Evolutionary conservation across 1,284 basidiomycete species (phyloP).

Genomic region (Sporisorium scitamineum): DNA sequence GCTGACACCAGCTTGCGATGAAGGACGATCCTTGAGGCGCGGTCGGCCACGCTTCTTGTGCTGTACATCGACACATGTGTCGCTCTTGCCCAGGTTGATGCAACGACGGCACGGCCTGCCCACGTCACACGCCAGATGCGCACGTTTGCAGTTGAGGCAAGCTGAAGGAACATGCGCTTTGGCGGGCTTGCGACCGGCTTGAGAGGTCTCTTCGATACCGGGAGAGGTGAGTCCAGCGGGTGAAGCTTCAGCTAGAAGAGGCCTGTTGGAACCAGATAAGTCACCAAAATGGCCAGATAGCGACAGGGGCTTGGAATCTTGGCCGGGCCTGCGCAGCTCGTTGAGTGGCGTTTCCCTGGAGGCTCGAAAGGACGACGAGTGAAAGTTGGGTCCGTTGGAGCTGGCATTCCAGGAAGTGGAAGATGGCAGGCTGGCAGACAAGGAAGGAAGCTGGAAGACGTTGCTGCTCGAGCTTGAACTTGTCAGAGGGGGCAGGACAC

Average conservation of each 20-base stretch:
- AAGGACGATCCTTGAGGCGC: conserved; percentile 52
- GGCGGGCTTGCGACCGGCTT: conserved; percentile 44
- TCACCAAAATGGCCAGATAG: conserved; percentile 28
- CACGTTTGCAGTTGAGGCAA: conserved; percentile 61
- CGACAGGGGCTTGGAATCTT: conserved; percentile 25
- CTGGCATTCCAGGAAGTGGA: conserved; percentile 35
- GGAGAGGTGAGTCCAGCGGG: conserved; percentile 24
- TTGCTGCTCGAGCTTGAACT: conserved; percentile 23
- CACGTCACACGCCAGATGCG: conserved; percentile 61
- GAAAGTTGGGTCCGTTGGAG: conserved; percentile 1
- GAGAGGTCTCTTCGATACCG: conserved; percentile 14
- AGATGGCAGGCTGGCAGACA: conserved; percentile 37
- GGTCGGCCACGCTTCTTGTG: conserved; percentile 63
- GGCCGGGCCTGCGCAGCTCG: conserved; percentile 11
- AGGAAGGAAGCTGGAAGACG: conserved; percentile 40
- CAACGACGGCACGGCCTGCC: conserved; percentile 58
- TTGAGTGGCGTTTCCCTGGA: conserved; percentile 11
- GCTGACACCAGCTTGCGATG: conserved; percentile 31
- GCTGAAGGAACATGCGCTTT: conserved; percentile 59
- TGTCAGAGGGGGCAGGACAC: conserved; percentile 32
- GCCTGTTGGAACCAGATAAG: conserved; percentile 5
- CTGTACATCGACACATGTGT: conserved; percentile 62
- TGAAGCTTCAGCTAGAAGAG: neutral
- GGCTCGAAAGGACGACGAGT: conserved; percentile 11
- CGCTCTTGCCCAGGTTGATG: conserved; percentile 59